These are phyloP conservation scores for Lachnellula occidentalis DNA, from an alignment of 2,329 filamentous ascomycete genomes.

Conservation along the genomic window DNA sequence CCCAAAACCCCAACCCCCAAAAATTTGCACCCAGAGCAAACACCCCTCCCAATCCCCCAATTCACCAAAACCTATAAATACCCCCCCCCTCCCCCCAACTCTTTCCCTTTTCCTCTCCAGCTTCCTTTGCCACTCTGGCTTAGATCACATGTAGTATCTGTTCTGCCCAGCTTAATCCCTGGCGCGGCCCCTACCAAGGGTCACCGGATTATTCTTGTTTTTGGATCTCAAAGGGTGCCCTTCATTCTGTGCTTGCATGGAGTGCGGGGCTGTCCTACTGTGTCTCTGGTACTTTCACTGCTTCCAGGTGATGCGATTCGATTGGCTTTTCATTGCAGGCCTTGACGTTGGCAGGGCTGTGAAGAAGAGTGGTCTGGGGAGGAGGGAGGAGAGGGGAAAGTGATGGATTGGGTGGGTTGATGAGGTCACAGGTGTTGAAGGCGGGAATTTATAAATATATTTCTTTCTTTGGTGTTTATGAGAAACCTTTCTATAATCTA, in stretches of 20 bases:
- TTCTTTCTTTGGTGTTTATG: background rate
- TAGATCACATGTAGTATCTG: slow-evolving; percentile 61
- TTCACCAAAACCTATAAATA: slow-evolving; percentile 6
- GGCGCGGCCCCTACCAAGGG: slow-evolving; percentile 31
- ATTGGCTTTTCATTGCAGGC: slow-evolving; percentile 54
- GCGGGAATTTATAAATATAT: too few relatives aligned
- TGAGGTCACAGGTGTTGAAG: too few relatives aligned
- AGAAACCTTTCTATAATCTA: too few relatives aligned
- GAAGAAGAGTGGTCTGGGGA: background rate
- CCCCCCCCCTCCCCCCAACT: background rate
- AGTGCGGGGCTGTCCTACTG: slow-evolving; percentile 52
- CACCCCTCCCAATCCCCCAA: background rate
- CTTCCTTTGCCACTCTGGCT: slow-evolving; percentile 33
- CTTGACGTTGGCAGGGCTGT: slow-evolving; percentile 23
- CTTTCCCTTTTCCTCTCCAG: slow-evolving; percentile 1
- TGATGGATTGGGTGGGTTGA: too few relatives aligned
- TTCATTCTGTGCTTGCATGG: slow-evolving; percentile 56
- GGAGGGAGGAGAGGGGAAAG: background rate
- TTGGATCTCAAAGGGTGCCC: slow-evolving; percentile 47
- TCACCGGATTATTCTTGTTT: slow-evolving; percentile 37
- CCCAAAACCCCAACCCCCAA: background rate
- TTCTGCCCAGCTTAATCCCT: slow-evolving; percentile 68
- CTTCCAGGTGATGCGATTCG: slow-evolving; percentile 56
- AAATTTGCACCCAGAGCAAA: background rate
- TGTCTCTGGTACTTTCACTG: slow-evolving; percentile 70